A percentile compares a stretch with the other conserved stretches of the same genome.
Conservation (phyloP, 305 asterid species). For the Plantago coronopus region DNA sequence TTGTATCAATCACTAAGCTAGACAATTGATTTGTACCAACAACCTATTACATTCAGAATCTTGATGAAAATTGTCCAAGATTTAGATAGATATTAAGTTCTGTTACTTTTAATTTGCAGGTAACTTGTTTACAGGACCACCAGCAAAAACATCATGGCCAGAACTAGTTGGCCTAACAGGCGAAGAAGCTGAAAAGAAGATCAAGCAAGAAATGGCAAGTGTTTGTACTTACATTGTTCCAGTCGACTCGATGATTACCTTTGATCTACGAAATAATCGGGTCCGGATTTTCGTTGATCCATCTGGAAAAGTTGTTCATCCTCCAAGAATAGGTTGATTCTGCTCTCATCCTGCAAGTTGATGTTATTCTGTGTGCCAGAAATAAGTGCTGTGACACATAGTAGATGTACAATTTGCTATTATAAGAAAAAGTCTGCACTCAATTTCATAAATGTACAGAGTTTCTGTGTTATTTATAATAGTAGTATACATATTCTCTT, state of each 20-base stretch:
- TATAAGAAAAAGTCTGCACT: background rate
- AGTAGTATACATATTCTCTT: too few relatives aligned
- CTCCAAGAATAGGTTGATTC: conserved; percentile 29
- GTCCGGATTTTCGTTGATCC: conserved; percentile 33
- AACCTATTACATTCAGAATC: too few relatives aligned
- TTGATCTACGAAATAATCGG: conserved; percentile 20
- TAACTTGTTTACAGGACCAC: background rate
- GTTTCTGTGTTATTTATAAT: background rate
- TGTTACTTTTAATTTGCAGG: too few relatives aligned
- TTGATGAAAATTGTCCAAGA: too few relatives aligned
- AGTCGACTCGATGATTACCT: conserved; percentile 16
- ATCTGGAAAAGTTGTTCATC: conserved; percentile 24
- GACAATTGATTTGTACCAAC: too few relatives aligned
- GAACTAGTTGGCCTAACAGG: conserved; percentile 46
- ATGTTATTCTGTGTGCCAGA: background rate
- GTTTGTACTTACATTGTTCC: conserved; percentile 20
- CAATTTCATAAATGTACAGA: background rate
- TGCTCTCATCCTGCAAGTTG: background rate
- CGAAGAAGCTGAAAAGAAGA: conserved; percentile 49
- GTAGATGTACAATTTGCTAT: background rate
- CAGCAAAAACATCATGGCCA: conserved; percentile 37
- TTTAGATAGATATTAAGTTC: too few relatives aligned
- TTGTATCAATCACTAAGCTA: too few relatives aligned
- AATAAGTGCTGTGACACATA: background rate
- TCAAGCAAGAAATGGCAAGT: conserved; percentile 36